Base-by-base conservation (phyloP, 2,329 filamentous ascomycete species). In the Mycosphaerella sp. region DNA sequence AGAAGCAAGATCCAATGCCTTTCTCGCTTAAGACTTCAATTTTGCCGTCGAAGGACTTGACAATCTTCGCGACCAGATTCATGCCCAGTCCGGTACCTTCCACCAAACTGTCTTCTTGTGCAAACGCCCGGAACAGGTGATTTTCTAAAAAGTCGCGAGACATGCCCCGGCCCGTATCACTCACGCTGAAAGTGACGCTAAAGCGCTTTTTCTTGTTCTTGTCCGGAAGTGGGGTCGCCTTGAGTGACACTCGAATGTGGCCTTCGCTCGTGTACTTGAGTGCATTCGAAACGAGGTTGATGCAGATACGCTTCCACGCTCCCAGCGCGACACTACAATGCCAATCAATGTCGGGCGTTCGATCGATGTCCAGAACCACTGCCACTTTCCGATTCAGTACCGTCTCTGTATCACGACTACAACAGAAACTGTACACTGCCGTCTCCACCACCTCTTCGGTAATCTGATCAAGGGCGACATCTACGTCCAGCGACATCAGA, bases 111-210 rank as follows among this genome's bases (percentile, higher is more conserved):
- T 86, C 77, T 62, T 88, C 85, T 56, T 88, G 85, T 0, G 75
- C 70, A 55, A 87, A 87, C 0, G 83, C 80, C 0, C 77, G 79
- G 65, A 83, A 88, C 0, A 87, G 69, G 11, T 78, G 75, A 12
- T 81, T 78, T 29, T 78, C 74, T 4, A 87, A 68, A 58, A 83
- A 89, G 6, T 85, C 80, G 10, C 79, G 73, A 0, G 78, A 78
- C 48, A 88, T 88, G 1, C 85, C 85, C 36, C 76, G 76, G 0
- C 85, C 85, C 0, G 83, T 84, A 60, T 89, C 85, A 0, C 73
- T 72, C 0, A 88, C 78, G 8, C 56, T 57, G 23, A 66, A 58
- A 0, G 57, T 59, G 10, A 60, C 64, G 42, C 62, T 62, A 50
- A 62, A 63, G 1, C 53, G 53, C 42, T 57, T 61, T 14, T 52